phyloP scores from a whole-genome alignment of 768 basidiomycete genomes.

The Trametes cingulata region DNA sequence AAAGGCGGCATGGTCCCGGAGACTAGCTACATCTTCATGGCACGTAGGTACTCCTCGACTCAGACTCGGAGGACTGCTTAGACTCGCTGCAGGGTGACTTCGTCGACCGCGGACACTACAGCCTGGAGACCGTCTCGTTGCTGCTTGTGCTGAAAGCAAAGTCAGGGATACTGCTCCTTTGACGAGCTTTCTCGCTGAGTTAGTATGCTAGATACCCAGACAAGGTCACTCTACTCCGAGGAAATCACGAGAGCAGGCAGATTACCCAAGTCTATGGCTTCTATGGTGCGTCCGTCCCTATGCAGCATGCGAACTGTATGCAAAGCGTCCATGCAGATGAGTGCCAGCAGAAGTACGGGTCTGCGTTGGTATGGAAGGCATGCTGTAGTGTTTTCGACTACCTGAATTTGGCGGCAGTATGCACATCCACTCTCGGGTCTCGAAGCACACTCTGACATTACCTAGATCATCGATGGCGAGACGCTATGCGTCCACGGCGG shows the following conservation, averaged over 20 bases:
- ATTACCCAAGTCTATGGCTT: slow-evolving; percentile 99
- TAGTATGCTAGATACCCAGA: slow-evolving; percentile 74
- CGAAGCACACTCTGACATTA: not conserved
- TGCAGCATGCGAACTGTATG: not conserved
- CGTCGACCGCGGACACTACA: slow-evolving; percentile 96
- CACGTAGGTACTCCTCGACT: slow-evolving; percentile 50
- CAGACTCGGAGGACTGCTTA: slow-evolving; percentile 21
- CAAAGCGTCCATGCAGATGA: slow-evolving; percentile 58
- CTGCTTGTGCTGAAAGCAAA: slow-evolving; percentile 87
- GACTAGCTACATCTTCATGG: slow-evolving; percentile 96
- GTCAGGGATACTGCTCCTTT: slow-evolving; percentile 38
- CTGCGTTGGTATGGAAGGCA: slow-evolving; percentile 93
- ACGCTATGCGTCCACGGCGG: slow-evolving; percentile 96
- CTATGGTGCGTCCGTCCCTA: slow-evolving; percentile 62
- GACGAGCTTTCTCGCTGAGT: not conserved
- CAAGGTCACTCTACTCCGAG: slow-evolving; percentile 85
- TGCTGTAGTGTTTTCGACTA: slow-evolving; percentile 97
- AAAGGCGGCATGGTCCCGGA: slow-evolving; percentile 86
- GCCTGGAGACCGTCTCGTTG: slow-evolving; percentile 91
- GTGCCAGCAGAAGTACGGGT: slow-evolving; percentile 98
- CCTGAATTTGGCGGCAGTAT: slow-evolving; percentile 89
- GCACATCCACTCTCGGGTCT: slow-evolving; percentile 25
- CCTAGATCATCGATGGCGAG: slow-evolving; percentile 89
- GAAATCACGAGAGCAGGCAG: slow-evolving; percentile 96
- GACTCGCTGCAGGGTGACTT: slow-evolving; percentile 77